These are phyloP conservation scores for Protea cynaroides DNA, from an alignment of 164 flowering plant genomes.

Conservation along the genomic window DNA sequence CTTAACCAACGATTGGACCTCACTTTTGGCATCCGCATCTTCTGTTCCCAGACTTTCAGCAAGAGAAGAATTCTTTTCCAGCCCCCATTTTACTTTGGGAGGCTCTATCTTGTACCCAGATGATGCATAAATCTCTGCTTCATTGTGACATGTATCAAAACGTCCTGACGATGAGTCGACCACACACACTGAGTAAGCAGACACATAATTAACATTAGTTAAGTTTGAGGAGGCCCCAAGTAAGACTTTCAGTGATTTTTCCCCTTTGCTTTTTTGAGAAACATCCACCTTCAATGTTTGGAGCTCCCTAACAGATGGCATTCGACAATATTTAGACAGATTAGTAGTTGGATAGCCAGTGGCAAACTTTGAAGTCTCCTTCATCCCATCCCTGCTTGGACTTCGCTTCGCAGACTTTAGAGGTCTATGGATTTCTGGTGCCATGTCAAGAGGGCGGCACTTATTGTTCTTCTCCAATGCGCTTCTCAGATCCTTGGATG, in stretches of 20 bases:
- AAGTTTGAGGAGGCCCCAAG: constrained; percentile 2
- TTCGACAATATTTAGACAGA: neutral
- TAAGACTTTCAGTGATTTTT: neutral
- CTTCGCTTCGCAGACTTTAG: constrained; percentile 12
- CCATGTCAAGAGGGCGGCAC: constrained; percentile 1
- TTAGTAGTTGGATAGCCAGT: constrained; percentile 6
- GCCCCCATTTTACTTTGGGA: constrained; percentile 5
- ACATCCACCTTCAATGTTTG: constrained; percentile 2
- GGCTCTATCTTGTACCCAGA: constrained; percentile 15
- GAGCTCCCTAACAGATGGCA: constrained; percentile 7
- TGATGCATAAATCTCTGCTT: constrained; percentile 13
- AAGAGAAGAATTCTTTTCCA: constrained; percentile 13
- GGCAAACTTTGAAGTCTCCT: constrained; percentile 3
- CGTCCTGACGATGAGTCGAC: constrained; percentile 8
- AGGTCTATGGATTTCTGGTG: constrained; percentile 4
- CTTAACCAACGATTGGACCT: constrained; percentile 72
- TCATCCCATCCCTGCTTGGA: constrained; percentile 4
- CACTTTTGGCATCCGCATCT: constrained; percentile 44
- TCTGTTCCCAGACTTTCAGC: constrained; percentile 11
- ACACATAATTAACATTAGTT: constrained; percentile 6
- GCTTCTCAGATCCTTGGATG: constrained; percentile 7
- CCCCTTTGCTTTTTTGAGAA: constrained; percentile 5
- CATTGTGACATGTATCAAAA: constrained; percentile 13
- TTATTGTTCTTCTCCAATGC: constrained; percentile 10
- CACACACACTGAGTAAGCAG: constrained; percentile 11